Base-by-base conservation (phyloP, 2,329 filamentous ascomycete species). In the Cladosporium phlei region DNA sequence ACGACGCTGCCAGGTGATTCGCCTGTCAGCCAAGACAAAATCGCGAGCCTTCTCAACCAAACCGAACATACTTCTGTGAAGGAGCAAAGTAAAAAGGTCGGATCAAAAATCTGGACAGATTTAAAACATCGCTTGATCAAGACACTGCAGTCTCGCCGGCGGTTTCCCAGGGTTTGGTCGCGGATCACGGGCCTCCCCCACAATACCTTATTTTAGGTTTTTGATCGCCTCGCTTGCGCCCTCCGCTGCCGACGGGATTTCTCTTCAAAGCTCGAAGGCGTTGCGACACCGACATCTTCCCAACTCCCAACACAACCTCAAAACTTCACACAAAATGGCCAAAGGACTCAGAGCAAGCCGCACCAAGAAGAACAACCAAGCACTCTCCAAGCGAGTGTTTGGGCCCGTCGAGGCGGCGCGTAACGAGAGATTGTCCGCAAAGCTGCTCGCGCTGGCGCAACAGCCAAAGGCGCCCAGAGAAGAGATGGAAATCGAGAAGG, bases 261-360 rank as follows among this genome's bases (percentile, higher is more conserved):
- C 35, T 46, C 35, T 46, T 38, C 33, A 46, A 46, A 46, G 24
- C 25, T 38, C 43, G 25, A 33, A 24, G 39, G 14, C 21, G 29
- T 45, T 34, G 30, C 42, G 30, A 32, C 28, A 24, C 25, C 20
- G 25, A 29, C n/a, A 27, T 14, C 24, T 46, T 28, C 24, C 16
- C 20, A 27, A 22, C 34, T 17, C 20, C 46, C 32, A 19, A 17
- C 8, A 28, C 32, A 35, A 38, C 47, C 53, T 47, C 51, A 44
- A 29, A 48, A 33, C 43, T 49, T 46, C 52, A 33, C 19, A 40
- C 49, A 77, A 47, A 58, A 97, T 96, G 91, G 91, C 90, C 19
- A 96, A 95, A 67, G 86, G 87, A 64, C 75, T 86, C 51, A 79
- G 91, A 66, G 80, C 90, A 55, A 94, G 85, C 65, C 75, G 79